These are phyloP conservation scores for Tuber melanosporum DNA, from an alignment of 495 filamentous ascomycete species.

Conservation along the genomic window DNA sequence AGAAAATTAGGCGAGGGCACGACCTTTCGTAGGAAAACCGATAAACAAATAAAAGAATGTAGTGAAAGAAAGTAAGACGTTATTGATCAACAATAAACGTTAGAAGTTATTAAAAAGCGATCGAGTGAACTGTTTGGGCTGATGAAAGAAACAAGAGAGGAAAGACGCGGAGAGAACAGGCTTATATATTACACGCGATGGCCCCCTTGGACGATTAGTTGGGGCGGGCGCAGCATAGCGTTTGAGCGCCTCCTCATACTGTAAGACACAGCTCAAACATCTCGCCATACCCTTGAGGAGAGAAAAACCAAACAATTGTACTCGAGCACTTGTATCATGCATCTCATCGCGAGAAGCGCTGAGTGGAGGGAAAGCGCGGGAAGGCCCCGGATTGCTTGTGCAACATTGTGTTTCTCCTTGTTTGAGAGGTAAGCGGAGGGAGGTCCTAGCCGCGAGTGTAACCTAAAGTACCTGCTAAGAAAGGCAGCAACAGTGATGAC, in stretches of 20 bases:
- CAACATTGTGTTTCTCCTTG: neutral
- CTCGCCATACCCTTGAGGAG: neutral
- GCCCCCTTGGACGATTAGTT: neutral
- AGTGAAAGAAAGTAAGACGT: neutral
- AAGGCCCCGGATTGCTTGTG: neutral
- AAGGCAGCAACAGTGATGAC: neutral
- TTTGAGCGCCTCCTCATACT: neutral
- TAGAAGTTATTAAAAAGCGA: neutral
- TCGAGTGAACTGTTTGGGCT: neutral
- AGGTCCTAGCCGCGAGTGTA: neutral
- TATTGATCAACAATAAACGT: constrained; percentile 37
- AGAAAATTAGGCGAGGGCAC: constrained; percentile 6
- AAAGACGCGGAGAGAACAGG: neutral
- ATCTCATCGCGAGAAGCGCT: neutral
- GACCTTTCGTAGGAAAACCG: constrained; percentile 22
- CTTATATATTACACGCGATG: neutral
- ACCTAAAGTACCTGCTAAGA: neutral
- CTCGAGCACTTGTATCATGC: neutral
- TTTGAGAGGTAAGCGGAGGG: neutral
- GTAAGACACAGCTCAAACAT: neutral
- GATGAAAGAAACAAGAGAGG: neutral
- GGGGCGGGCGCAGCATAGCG: neutral
- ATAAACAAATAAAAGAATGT: neutral
- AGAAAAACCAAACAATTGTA: neutral
- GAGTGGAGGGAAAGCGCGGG: neutral